phyloP scores from a whole-genome alignment of 441 rosid species.

The Lepidium campestre region DNA sequence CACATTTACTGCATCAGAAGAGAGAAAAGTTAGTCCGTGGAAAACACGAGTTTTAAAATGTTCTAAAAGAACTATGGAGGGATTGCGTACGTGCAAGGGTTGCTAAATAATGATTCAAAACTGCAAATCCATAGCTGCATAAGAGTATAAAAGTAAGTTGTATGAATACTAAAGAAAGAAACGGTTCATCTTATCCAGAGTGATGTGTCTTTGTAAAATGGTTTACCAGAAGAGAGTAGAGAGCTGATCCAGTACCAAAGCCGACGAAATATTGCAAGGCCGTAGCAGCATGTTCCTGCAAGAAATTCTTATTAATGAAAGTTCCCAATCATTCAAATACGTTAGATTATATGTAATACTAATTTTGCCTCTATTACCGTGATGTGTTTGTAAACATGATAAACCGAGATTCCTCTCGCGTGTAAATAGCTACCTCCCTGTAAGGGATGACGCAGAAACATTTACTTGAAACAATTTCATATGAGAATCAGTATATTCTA shows the following conservation, averaged over 20 bases:
- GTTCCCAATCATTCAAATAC: neutral
- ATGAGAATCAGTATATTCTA: neutral
- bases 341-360: neutral
- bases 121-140: slow-evolving; percentile 79
- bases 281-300: slow-evolving; percentile 77
- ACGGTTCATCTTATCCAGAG: slow-evolving; percentile 3
- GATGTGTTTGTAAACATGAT: slow-evolving; percentile 64
- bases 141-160: slow-evolving; percentile 12
- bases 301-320: slow-evolving; percentile 13
- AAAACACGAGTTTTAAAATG: neutral
- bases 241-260: slow-evolving; percentile 45
- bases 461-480: neutral
- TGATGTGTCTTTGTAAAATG: neutral
- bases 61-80: neutral
- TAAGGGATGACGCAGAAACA: slow-evolving; percentile 11
- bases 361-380: slow-evolving; percentile 41
- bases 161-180: slow-evolving; percentile 5
- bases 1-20: slow-evolving; percentile 59
- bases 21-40: neutral
- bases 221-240: slow-evolving; percentile 67
- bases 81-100: slow-evolving; percentile 57
- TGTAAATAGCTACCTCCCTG: slow-evolving; percentile 90
- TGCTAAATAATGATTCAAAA: slow-evolving; percentile 62
- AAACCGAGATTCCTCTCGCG: slow-evolving; percentile 70
- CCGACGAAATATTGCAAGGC: slow-evolving; percentile 80